Conservation (phyloP, 202 grass and related monocot genomes). For the Schoenoplectus triqueter region DNA sequence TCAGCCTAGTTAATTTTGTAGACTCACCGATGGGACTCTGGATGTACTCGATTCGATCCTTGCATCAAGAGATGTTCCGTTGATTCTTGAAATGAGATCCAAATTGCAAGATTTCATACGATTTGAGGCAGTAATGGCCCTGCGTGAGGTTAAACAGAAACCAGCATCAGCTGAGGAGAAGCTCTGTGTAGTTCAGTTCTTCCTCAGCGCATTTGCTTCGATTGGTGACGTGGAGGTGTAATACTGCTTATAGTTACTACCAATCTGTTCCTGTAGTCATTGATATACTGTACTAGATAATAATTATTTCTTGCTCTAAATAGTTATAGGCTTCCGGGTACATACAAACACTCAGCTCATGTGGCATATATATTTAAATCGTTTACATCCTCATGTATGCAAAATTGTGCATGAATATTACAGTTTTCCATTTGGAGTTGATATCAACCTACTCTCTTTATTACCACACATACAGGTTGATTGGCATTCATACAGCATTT, state of each 20-base stretch:
- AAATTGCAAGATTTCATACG: conserved; percentile 48
- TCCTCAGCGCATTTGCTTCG: conserved; percentile 65
- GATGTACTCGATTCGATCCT: conserved; percentile 57
- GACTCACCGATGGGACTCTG: conserved; percentile 51
- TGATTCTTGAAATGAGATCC: conserved; percentile 49
- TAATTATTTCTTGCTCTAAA: too few relatives aligned
- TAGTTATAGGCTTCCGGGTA: too few relatives aligned
- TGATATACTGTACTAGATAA: too few relatives aligned
- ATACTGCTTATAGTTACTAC: neutral
- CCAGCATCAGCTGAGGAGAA: conserved; percentile 26
- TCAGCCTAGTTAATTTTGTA: conserved; percentile 14
- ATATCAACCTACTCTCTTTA: neutral
- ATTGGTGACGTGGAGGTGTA: conserved; percentile 66
- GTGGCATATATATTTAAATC: too few relatives aligned
- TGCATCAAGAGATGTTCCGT: conserved; percentile 50
- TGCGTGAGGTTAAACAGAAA: conserved; percentile 34
- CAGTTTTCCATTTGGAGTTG: neutral
- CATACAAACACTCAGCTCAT: neutral
- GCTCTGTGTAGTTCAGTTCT: conserved; percentile 66
- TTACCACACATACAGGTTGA: neutral
- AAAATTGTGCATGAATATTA: neutral
- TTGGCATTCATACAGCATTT: neutral
- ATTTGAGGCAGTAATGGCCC: conserved; percentile 35
- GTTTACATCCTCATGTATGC: neutral
- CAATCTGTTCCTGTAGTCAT: neutral